Percentiles rank a stretch among this genome's conserved stretches.
Evolutionary conservation across 2,329 filamentous ascomycete genomes (phyloP).

Genomic region (Alternaria metachromatica): DNA sequence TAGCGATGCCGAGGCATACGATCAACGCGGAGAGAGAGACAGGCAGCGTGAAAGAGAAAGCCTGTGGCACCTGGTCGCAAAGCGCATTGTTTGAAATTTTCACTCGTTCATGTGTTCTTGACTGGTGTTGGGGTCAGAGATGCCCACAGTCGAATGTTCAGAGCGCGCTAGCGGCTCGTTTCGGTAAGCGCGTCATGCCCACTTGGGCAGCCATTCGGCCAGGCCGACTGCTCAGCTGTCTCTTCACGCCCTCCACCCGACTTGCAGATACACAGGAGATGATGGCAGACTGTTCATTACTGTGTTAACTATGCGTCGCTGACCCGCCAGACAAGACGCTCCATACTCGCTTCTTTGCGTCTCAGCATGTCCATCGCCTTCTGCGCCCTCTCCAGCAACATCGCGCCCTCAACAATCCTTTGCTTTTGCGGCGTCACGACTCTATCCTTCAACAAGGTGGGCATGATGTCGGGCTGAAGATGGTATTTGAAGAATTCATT

Average conservation of each 20-base stretch:
- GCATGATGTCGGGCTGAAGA: constrained; percentile 63
- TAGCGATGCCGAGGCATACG: background rate
- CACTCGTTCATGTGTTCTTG: background rate
- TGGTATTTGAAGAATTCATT: constrained; percentile 64
- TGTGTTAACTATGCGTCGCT: constrained; percentile 6
- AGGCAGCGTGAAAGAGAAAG: background rate
- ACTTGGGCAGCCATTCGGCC: too few relatives aligned
- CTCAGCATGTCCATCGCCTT: constrained; percentile 53
- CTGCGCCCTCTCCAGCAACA: constrained; percentile 52
- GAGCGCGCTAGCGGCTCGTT: background rate
- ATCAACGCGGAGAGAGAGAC: background rate
- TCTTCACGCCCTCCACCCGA: background rate
- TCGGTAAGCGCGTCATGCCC: background rate
- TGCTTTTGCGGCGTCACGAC: constrained; percentile 53
- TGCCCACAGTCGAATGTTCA: background rate
- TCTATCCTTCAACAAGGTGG: constrained; percentile 51
- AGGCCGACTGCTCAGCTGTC: background rate
- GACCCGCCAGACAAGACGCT: constrained; percentile 52
- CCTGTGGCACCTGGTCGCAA: background rate
- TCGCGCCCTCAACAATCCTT: constrained; percentile 51
- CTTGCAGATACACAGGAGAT: background rate
- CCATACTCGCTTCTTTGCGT: constrained; percentile 54
- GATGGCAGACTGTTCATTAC: background rate
- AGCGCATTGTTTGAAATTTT: background rate
- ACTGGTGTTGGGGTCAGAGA: background rate